A percentile compares a stretch with the other conserved stretches of the same genome.
Evolutionary conservation across 257 asterid species (phyloP).

Genomic region (Lycium ferocissimum): DNA sequence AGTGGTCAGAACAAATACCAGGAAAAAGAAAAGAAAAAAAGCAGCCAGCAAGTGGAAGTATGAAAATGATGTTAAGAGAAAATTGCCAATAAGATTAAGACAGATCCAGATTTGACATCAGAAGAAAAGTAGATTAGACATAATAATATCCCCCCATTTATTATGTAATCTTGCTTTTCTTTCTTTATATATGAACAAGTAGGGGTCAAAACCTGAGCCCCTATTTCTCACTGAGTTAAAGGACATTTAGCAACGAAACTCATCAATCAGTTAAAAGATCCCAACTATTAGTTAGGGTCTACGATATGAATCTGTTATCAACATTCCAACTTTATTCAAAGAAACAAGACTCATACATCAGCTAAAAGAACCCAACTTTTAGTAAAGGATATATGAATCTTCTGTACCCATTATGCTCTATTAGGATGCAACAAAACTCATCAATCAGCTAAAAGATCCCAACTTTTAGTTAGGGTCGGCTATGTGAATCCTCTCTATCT

Average conservation of each 20-base stretch:
- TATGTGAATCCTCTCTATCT: not conserved
- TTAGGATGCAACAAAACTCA: not conserved
- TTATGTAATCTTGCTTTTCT: not conserved
- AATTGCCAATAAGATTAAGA: too few species aligned
- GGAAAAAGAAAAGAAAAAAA: not conserved
- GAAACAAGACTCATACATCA: too few species aligned
- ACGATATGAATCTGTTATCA: too few species aligned
- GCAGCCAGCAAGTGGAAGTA: not conserved
- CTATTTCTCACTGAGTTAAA: not conserved
- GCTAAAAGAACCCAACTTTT: not conserved
- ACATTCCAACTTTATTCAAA: too few species aligned
- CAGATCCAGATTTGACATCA: not conserved
- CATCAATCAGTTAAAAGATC: not conserved
- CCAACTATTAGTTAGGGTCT: too few species aligned
- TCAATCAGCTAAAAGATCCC: conserved; percentile 13
- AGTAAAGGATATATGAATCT: not conserved
- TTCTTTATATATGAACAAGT: not conserved
- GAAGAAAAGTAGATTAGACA: too few species aligned
- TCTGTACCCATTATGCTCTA: not conserved
- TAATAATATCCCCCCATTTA: not conserved
- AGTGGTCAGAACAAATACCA: not conserved
- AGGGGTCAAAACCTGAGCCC: not conserved
- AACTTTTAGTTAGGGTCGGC: not conserved
- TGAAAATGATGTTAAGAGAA: not conserved
- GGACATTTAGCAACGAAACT: not conserved